phyloP scores from a whole-genome alignment of 2,329 filamentous ascomycete species.

The Ophiostoma sp. region DNA sequence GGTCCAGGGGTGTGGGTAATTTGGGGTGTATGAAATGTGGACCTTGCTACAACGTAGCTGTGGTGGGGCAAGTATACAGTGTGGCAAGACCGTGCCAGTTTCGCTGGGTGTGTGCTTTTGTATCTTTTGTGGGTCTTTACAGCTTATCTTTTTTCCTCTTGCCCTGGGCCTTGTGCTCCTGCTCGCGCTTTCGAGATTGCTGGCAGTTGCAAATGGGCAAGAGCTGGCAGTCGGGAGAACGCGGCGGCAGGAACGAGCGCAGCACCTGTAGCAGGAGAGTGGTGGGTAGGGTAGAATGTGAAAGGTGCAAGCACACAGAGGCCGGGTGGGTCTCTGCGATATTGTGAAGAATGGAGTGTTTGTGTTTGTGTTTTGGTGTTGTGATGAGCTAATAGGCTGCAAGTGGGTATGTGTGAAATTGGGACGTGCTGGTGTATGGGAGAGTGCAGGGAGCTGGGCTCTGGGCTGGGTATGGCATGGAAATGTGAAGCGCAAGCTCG shows the following conservation, averaged over 20 bases:
- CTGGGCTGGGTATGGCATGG: no score
- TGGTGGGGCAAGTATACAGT: conserved; percentile 15
- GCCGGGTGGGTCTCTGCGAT: background rate
- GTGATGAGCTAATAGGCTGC: conserved; percentile 21
- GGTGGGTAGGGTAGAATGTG: background rate
- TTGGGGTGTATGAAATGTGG: background rate
- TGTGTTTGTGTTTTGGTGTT: conserved; percentile 23
- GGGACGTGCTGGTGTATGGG: conserved; percentile 20
- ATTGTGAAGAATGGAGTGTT: conserved; percentile 20
- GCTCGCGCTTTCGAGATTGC: background rate
- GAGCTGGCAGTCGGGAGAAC: conserved; percentile 24
- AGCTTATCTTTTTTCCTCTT: background rate
- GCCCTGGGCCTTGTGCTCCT: background rate
- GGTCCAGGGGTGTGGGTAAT: conserved; percentile 5
- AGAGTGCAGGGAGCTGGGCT: background rate
- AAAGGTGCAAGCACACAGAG: background rate
- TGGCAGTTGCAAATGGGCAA: background rate
- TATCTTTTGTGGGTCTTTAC: background rate
- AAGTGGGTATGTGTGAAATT: conserved; percentile 26
- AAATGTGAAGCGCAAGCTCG: background rate
- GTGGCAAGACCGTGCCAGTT: background rate
- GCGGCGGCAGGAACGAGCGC: conserved; percentile 17
- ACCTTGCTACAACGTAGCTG: background rate
- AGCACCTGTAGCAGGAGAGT: background rate
- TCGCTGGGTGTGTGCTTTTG: conserved; percentile 15